Conservation (phyloP, 2,329 filamentous ascomycete species). For the Ploettnerulaceae sp. region DNA sequence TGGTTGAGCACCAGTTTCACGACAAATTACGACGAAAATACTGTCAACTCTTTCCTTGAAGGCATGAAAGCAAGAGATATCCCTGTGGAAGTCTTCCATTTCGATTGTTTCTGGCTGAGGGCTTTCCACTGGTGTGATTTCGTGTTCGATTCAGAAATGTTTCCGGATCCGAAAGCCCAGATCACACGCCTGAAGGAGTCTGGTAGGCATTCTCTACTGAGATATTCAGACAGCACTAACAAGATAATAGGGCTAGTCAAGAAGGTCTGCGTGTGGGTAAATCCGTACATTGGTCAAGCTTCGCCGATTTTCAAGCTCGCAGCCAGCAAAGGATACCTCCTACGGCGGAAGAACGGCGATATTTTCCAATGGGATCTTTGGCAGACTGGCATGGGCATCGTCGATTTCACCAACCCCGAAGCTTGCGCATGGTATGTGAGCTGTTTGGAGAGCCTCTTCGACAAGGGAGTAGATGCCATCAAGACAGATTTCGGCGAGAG, state of each 20-base stretch:
- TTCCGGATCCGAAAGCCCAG: constrained; percentile 3
- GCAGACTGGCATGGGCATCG: constrained; percentile 59
- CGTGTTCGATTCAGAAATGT: constrained; percentile 4
- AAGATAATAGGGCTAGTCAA: constrained; percentile 41
- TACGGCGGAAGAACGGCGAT: constrained; percentile 53
- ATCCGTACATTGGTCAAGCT: constrained; percentile 56
- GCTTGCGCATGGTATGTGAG: constrained; percentile 50
- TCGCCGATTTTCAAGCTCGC: constrained; percentile 54
- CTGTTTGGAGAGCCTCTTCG: constrained; percentile 50
- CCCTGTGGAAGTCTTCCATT: constrained; percentile 1
- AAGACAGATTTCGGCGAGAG: constrained; percentile 62
- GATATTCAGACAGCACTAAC: no score
- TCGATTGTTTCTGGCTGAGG: constrained; percentile 8
- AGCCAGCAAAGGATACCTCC: constrained; percentile 51
- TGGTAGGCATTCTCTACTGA: constrained; percentile 41
- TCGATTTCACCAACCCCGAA: constrained; percentile 59
- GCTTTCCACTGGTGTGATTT: constrained; percentile 5
- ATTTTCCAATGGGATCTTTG: constrained; percentile 62
- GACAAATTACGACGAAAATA: constrained; percentile 54
- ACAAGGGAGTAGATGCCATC: constrained; percentile 55
- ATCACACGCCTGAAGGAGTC: constrained; percentile 45
- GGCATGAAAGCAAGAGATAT: constrained; percentile 42
- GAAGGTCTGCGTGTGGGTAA: constrained; percentile 56
- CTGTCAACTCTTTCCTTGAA: constrained; percentile 53
- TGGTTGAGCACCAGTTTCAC: constrained; percentile 71